Evolutionary conservation across 2,329 filamentous ascomycete species (phyloP), one percentile per base, ranked within the genome.

Genomic region (Colletotrichum magnum): DNA sequence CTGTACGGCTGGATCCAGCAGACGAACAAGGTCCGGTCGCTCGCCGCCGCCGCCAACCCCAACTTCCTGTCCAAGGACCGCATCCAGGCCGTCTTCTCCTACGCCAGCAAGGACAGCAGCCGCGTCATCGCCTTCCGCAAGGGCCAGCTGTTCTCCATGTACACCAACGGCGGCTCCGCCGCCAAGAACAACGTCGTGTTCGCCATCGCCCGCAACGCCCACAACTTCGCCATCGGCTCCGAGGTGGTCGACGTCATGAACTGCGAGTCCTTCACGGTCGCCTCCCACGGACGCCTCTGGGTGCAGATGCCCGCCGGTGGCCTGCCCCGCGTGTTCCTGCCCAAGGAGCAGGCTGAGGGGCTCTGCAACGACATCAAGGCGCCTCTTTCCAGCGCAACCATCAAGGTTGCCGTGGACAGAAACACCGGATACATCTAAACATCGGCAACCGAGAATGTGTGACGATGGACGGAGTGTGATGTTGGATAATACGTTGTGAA

Each of bases 21-120:
- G 5, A 75, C 88, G 26, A 90, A 90, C 74, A 78, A 80, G 57
- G 80, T 89, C 52, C 86, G 88, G 15, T 45, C 15, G 1, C 50
- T 32, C 43, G 67, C 67, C 45, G 67, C 67, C 36, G 6, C 41
- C 15, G 56, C 50, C 6, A 67, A 67, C 63, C 9, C 62, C 13
- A 47, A 47, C 56, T 69, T 69, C 50, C 41, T 69, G 45, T 52
- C 62, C n/a, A 60, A 12, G 16, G 67, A 69, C 6, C 67, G 67
- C 15, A 69, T 28, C 2, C 62, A 45, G n/a, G 67, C 67, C 0
- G 45, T 69, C 43, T 69, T 69, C 57, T 69, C 67, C 1, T 69
- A 69, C 62, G 9, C 16, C 36, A 41, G 67, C 45, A 21, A 15
- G 7, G 62, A 60, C 56, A 66, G 57, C 51, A 69, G 67, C 67